Base-by-base conservation (phyloP, 805 yeast genomes). In the Teunomyces panamensis region DNA sequence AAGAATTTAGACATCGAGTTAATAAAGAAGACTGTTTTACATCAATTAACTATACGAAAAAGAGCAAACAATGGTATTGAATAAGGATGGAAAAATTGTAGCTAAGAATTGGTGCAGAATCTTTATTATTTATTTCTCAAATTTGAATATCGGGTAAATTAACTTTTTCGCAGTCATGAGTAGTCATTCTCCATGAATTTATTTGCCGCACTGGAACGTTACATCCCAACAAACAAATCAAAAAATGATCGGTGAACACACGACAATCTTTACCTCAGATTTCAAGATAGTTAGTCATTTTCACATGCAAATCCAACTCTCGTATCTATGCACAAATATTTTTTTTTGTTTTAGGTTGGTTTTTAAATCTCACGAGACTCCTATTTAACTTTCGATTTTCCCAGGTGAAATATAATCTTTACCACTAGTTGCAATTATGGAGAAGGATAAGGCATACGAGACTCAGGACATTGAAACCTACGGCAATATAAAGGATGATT, bases 331-430 rank as follows among this genome's bases (percentile, higher is more conserved):
- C 39, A 35, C 39, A n/a, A 37, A 24, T 20, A 20, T 37, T 37
- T 36, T 24, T 11, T n/a, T 37, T 11, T n/a, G 9, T 3, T 20
- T 35, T 10, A 24, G 30, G 16, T 13, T 29, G 16, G 14, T 11
- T 32, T 32, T 30, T 37, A 24, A 24, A 37, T 37, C 41, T 20
- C 41, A 37, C 41, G 30, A 37, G 41, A 37, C 41, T 13, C 27
- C 27, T 37, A 37, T 37, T 24, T 24, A 36, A 36, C 17, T 32
- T 32, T 16, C 34, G 34, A 32, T 13, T 13, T 16, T 16, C 14
- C 34, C 34, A 32, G 34, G 13, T 32, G 13, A 13, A 16, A 32
- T 13, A 32, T n/a, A n/a, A 11, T 32, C 16, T 13, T 20, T 20
- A 4, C 24, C 24, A 20, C 6, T 20, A 5, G 16, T 32, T 13